These are phyloP conservation scores for Lycium barbarum DNA, from an alignment of 257 asterid species.

Conservation along the genomic window DNA sequence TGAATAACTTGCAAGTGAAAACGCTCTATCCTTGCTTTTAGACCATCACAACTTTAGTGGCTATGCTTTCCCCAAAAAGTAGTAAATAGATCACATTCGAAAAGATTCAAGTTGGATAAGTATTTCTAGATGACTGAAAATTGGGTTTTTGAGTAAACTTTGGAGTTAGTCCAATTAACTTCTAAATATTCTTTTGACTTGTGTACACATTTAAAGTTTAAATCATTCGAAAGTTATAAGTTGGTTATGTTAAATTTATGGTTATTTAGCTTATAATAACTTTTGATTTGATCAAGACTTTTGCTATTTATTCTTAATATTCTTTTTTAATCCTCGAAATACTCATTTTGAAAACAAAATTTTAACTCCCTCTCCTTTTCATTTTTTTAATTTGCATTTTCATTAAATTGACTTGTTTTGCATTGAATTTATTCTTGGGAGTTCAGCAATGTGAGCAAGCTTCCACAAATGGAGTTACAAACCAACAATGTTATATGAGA, in stretches of 20 bases:
- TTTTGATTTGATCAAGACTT: too few species aligned
- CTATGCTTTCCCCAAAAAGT: neutral
- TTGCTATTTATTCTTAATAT: neutral
- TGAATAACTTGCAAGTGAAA: slow-evolving; percentile 15
- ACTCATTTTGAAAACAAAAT: neutral
- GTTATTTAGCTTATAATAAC: too few species aligned
- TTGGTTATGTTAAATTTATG: too few species aligned
- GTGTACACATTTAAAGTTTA: too few species aligned
- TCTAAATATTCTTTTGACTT: too few species aligned
- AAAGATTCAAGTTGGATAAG: neutral
- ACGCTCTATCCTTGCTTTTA: neutral
- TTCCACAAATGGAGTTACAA: neutral
- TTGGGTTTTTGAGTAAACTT: too few species aligned
- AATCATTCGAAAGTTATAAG: too few species aligned
- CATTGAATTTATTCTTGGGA: neutral
- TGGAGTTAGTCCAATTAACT: too few species aligned
- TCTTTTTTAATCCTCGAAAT: too few species aligned
- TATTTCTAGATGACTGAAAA: neutral
- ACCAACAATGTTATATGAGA: neutral
- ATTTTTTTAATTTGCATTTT: neutral
- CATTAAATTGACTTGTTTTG: neutral
- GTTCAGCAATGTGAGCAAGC: neutral
- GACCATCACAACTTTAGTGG: neutral
- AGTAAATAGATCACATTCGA: neutral
- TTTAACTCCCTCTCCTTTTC: neutral